Base-by-base conservation (phyloP, 1,139 yeast genomes). In the Suhomyces taliae region DNA sequence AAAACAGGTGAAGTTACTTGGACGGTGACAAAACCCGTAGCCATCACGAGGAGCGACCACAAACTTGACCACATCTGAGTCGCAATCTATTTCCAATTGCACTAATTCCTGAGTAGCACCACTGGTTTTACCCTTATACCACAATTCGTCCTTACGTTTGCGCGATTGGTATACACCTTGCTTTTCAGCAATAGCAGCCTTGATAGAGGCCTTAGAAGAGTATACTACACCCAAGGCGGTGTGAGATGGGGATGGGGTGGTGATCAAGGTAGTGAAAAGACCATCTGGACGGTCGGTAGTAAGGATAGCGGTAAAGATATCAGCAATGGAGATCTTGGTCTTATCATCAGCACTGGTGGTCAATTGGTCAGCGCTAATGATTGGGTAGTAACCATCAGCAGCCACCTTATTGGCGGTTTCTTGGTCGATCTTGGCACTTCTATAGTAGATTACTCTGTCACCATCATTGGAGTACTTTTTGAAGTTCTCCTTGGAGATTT, bases 81-180 rank as follows among this genome's bases (percentile, higher is more conserved):
- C 99, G 66, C 99, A 93, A 67, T 95, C 99, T 53, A 81, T 69
- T 44, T 82, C 85, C 48, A 93, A 65, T 39, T 75, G 69, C 27
- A 87, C 58, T 45, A 93, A 75, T 55, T 75, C 76, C 68, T 93
- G 99, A 1, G 96, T 89, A 43, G 96, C 96, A 9, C 99, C 99
- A 33, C 96, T 87, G 6, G 97, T 88, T 49, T 87, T 87, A 35
- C 99, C 99, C 67, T 93, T 93, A 67, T 87, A 88, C 99, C 99
- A 93, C 50, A 93, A 77, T 49, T 74, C 79, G 26, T 95, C 90
- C 51, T 86, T 85, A 54, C 90, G 81, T 54, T 85, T 84, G 57
- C 99, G 85, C 6, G 97, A 90, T 67, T 88, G 97, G 68, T 93
- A 93, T 8, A 93, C 97, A 44, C 99, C 99, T 11, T 88, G 83